Evolutionary conservation across 2,329 filamentous ascomycete genomes (phyloP), one percentile per base, ranked within the genome.

Genomic region (Fusarium domesticum): DNA sequence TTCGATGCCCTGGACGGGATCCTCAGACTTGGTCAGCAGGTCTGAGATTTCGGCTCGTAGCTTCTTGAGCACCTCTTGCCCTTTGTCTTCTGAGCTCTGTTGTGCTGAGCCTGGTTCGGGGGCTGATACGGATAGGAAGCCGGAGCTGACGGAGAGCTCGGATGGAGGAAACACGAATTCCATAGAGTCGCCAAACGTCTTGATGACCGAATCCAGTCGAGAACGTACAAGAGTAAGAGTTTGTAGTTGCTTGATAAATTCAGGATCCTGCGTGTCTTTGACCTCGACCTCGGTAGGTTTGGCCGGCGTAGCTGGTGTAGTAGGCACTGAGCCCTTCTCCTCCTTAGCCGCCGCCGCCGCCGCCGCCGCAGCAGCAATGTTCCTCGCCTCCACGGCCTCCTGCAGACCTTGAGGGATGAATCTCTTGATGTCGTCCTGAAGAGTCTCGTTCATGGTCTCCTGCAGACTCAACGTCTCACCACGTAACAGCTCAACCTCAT

Each of bases 151-250:
- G 0, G 87, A 92, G 11, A 91, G 70, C 62, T 96, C 90, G 0
- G 88, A 95, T 0, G 92, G 91, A 1, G 92, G 89, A 38, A 96
- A 82, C 1, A 89, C 86, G 77, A 95, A 97, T 57, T 95, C 86
- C 88, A 97, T 96, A 23, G 93, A 92, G 58, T 95, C 86, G 32
- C 91, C 92, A 65, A 98, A 98, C 1, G 85, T 86, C 65, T 88
- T 87, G 60, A 97, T 90, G 18, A 97, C 91, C 2, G 83, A 79
- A 53, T 97, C 91, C 14, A 98, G 77, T n/a, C 90, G 85, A 2
- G 81, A 72, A 39, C 91, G 87, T 19, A 97, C 89, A 33, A 86
- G 78, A 4, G 86, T 88, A 30, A 98, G 75, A 12, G 86, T 95
- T 56, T 88, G 87, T 43, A 98, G 76, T 54, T 90, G 85, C 39